Base-by-base conservation (phyloP, 768 basidiomycete genomes). In the Mrakia gelida region DNA sequence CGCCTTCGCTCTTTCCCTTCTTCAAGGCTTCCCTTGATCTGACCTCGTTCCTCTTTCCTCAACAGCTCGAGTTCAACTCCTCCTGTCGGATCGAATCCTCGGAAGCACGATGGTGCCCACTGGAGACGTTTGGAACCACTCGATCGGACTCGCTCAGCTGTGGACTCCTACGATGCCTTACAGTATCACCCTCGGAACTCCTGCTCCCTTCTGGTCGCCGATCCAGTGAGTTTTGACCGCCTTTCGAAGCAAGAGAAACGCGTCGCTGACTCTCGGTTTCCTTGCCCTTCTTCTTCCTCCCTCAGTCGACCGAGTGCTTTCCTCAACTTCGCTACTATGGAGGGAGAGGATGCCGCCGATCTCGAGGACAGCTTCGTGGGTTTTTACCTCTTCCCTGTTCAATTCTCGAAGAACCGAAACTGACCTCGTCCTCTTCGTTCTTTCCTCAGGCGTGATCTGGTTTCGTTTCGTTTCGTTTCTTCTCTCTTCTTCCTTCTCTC, bases 61-160 rank as follows among this genome's bases (percentile, higher is more conserved):
- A 43, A 94, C 1, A 59, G 59, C 96, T 84, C 91, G 94, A 32
- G 94, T 97, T 32, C 86, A 88, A 84, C 87, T 98, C 45, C 87
- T 98, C 77, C 87, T 98, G 32, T 98, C 95, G 26, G 97, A 99
- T 83, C 92, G 96, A 80, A 91, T 99, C 80, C 88, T 98, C 23
- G 97, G 95, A 32, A 95, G 95, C 90, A 96, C 94, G 0, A 86
- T 98, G 11, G 94, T 96, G 26, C 95, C 93, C 1, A 95, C 92
- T 84, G 97, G 96, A 80, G 90, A 90, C 75, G 90, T 97, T 49
- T 98, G 97, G 97, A 97, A 97, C 85, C 98, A 97, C 82, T 94
- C 94, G 49, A 91, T 96, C 76, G 94, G 95, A 54, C 87, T 97
- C 70, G 96, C 95, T 6, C 77, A 97, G 84, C 83, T 94, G 80